These are phyloP conservation scores for Orbilia quercus DNA, from an alignment of 2,329 filamentous ascomycete species.

Conservation along the genomic window DNA sequence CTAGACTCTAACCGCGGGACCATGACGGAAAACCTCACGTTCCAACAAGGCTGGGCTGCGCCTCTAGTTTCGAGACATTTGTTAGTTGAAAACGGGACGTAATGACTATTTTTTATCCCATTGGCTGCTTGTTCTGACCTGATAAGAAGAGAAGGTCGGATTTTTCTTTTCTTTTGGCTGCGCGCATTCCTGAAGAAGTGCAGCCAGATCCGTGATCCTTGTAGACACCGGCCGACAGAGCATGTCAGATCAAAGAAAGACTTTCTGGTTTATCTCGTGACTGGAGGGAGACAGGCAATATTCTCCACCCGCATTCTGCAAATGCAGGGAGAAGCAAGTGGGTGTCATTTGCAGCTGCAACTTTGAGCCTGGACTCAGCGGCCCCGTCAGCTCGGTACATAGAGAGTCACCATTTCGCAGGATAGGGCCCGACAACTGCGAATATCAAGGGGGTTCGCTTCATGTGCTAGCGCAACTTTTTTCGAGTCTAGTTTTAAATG, in stretches of 20 bases:
- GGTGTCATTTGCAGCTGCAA: constrained; percentile 6
- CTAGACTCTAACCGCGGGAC: constrained; percentile 13
- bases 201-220: constrained; percentile 44
- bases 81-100: constrained; percentile 15
- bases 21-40: constrained; percentile 25
- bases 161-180: constrained; percentile 16
- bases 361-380: constrained; percentile 12
- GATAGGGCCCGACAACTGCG: background rate
- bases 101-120: constrained; percentile 8
- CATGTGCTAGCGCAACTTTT: background rate
- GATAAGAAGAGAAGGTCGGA: constrained; percentile 34
- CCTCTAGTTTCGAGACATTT: constrained; percentile 50
- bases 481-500: background rate
- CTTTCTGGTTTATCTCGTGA: constrained; percentile 34
- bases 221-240: constrained; percentile 27
- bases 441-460: background rate
- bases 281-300: constrained; percentile 15
- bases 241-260: constrained; percentile 41
- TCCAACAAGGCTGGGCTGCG: constrained; percentile 32
- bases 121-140: constrained; percentile 29
- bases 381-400: constrained; percentile 15
- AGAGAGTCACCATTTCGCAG: background rate
- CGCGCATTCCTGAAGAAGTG: constrained; percentile 16
- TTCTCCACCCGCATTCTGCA: constrained; percentile 28
- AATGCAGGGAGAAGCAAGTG: constrained; percentile 6